These are phyloP conservation scores for Venturia pyrina DNA, from an alignment of 2,329 filamentous ascomycete genomes.

Conservation along the genomic window DNA sequence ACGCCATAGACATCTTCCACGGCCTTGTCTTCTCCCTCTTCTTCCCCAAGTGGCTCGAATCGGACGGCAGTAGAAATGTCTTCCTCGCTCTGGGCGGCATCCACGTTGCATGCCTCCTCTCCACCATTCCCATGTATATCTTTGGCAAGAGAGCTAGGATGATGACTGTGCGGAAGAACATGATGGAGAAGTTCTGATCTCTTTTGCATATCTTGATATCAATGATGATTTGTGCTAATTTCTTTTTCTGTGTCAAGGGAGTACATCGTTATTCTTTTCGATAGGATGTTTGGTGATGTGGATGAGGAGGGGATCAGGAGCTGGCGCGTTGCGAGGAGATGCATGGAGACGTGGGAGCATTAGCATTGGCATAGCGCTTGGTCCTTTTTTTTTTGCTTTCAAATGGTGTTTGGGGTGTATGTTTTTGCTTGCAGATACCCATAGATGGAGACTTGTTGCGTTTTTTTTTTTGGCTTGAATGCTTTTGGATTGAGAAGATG, in stretches of 20 bases:
- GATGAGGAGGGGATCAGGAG: neutral
- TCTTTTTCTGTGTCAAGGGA: neutral
- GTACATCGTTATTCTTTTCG: neutral
- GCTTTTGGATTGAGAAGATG: too few relatives aligned
- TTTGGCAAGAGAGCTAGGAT: conserved; percentile 83
- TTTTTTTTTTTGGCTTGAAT: neutral
- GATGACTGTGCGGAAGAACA: conserved; percentile 81
- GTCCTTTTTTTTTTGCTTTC: neutral
- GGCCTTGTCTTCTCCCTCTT: conserved; percentile 84
- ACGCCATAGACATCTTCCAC: conserved; percentile 61
- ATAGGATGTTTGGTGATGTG: neutral
- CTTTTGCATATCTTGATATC: neutral
- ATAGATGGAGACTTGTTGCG: neutral
- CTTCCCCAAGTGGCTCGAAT: conserved; percentile 71
- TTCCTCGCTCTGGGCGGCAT: conserved; percentile 80
- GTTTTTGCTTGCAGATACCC: neutral
- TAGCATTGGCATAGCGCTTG: neutral
- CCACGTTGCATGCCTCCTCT: conserved; percentile 64
- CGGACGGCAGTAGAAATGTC: conserved; percentile 64
- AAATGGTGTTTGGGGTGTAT: neutral
- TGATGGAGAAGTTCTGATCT: conserved; percentile 64
- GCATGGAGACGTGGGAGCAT: neutral
- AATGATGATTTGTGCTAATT: neutral
- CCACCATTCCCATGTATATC: conserved; percentile 85
- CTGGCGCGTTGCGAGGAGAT: neutral